phyloP scores from a whole-genome alignment of 2,329 filamentous ascomycete genomes.

The Aspergillus ustus region DNA sequence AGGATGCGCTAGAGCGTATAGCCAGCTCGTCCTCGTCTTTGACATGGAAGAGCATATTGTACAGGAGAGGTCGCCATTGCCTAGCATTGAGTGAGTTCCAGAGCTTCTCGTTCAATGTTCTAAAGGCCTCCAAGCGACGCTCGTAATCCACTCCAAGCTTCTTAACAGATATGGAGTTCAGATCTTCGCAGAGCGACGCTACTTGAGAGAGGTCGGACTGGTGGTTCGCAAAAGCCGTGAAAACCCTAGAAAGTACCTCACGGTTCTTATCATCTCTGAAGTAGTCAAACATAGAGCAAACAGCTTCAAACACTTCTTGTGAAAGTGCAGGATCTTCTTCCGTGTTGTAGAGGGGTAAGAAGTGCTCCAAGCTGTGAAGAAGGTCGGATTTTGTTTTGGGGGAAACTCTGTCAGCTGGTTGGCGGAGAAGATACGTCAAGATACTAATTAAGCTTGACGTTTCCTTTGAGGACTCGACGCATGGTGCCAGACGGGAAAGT shows the following conservation, averaged over 20 bases:
- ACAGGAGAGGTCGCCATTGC: constrained; percentile 86
- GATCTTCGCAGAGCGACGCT: constrained; percentile 71
- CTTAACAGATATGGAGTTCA: constrained; percentile 77
- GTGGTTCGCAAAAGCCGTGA: constrained; percentile 70
- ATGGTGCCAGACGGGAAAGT: constrained; percentile 74
- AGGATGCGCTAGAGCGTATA: constrained; percentile 80
- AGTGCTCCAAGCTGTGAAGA: constrained; percentile 78
- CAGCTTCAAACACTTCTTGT: constrained; percentile 70
- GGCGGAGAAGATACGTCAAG: constrained; percentile 77
- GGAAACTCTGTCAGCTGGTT: constrained; percentile 81
- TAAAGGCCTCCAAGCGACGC: constrained; percentile 76
- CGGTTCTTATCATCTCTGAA: constrained; percentile 83
- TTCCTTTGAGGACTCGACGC: constrained; percentile 66
- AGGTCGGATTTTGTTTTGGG: constrained; percentile 82
- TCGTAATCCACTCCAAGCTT: constrained; percentile 88
- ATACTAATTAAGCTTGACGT: constrained; percentile 79
- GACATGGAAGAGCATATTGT: constrained; percentile 88
- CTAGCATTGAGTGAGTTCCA: constrained; percentile 64
- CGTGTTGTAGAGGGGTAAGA: constrained; percentile 69
- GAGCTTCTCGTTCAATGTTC: constrained; percentile 67
- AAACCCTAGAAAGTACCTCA: constrained; percentile 71
- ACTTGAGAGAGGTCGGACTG: constrained; percentile 65
- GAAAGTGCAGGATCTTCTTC: constrained; percentile 63
- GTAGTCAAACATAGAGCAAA: constrained; percentile 84
- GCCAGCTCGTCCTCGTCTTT: constrained; percentile 86